Base-by-base conservation (phyloP, 352 stramenopile species). In the Phytophthora pluvialis region DNA sequence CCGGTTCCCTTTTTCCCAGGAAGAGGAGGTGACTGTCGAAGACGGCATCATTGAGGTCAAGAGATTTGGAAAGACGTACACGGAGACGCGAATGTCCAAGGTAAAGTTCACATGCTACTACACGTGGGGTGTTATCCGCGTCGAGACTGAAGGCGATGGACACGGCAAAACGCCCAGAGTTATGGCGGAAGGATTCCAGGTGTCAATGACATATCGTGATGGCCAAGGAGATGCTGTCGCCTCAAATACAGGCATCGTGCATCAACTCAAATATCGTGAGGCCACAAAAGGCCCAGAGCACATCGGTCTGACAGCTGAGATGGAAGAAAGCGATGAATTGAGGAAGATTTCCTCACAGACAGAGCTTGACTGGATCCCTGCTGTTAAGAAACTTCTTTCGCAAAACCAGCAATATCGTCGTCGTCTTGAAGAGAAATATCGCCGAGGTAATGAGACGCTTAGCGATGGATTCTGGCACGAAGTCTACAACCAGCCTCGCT, bases 381-480 rank as follows among this genome's bases (percentile, higher is more conserved):
- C 53, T 3, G 29, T 83, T 1, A 18, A 42, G 2, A 35, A 57
- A 10, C 40, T 77, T 9, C 50, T 40, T 25, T 18, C 47, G 4
- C 16, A 67, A 31, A 42, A 75, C 8, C 47, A 67, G 4, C 12
- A 43, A 31, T 86, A 86, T 40, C 65, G 77, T 26, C 29, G 38
- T 3, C 18, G 35, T 13, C 51, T 82, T 9, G 66, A 70, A 8
- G 29, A 61, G 0, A 68, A 71, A 26, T 56, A 79, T 21, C 13
- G 3, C 4, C 8, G 46, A 16, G 68, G 62, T 0, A 80, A 82
- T 26, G 28, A 47, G 6, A 69, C 71, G 10, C 72, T 83, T 0
- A 73, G 64, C 32, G 73, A 82, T 25, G 72, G 49, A 0, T 83
- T 86, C 21, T 86, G 74, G 74, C 80, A 67, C 32, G 77, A 79